Conservation (phyloP, 352 stramenopile genomes). For the Pythium coloratum region DNA sequence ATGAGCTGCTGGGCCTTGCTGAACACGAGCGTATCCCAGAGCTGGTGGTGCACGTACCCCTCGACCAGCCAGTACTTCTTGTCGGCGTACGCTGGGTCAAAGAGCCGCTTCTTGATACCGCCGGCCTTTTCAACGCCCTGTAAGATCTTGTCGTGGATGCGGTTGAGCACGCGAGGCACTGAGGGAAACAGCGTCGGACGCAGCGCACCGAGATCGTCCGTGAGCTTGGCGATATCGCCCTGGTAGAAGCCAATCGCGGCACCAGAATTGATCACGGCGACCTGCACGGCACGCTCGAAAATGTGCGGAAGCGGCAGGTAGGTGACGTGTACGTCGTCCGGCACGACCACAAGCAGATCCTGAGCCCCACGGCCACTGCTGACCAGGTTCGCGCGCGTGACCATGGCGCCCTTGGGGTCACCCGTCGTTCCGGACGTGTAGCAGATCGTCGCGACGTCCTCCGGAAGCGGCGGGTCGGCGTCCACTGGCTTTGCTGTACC, state of each 20-base stretch:
- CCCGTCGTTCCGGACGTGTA: constrained; percentile 94
- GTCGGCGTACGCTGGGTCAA: constrained; percentile 37
- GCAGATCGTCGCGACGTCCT: constrained; percentile 90
- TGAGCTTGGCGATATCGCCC: constrained; percentile 86
- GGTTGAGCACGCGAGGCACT: constrained; percentile 93
- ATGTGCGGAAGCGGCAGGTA: constrained; percentile 97
- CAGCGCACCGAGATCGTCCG: constrained; percentile 92
- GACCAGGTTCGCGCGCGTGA: constrained; percentile 79
- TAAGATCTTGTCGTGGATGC: constrained; percentile 94
- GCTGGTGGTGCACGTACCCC: constrained; percentile 40
- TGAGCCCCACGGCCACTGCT: constrained; percentile 1
- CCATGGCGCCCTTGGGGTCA: constrained; percentile 93
- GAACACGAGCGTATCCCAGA: constrained; percentile 95
- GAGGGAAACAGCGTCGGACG: constrained; percentile 90
- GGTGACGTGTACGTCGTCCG: constrained; percentile 87
- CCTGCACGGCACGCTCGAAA: constrained; percentile 91
- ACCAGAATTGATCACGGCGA: constrained; percentile 80
- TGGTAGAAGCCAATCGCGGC: constrained; percentile 70
- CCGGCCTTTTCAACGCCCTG: constrained; percentile 42
- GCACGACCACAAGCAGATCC: neutral
- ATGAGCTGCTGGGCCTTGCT: constrained; percentile 81
- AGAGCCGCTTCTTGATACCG: constrained; percentile 50
- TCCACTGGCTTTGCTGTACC: constrained; percentile 28
- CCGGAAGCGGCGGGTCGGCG: constrained; percentile 35
- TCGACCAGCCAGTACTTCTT: constrained; percentile 41